A percentile compares a stretch with the other conserved stretches of the same genome.
phyloP scores from a whole-genome alignment of 768 basidiomycete species.

The Chalciporus piperatus region DNA sequence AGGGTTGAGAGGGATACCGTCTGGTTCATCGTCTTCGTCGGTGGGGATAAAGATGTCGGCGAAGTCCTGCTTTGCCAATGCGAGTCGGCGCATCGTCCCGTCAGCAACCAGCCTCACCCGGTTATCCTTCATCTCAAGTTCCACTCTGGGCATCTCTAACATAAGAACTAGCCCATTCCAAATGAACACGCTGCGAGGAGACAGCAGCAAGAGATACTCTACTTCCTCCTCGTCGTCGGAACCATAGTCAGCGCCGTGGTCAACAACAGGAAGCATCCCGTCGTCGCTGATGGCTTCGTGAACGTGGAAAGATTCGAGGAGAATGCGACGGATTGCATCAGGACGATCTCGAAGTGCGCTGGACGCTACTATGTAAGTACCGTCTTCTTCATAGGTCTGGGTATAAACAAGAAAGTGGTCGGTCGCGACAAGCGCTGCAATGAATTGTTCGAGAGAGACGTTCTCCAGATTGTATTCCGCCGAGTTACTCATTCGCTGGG shows the following conservation, averaged over 20 bases:
- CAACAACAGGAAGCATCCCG: constrained; percentile 42
- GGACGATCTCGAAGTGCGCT: constrained; percentile 71
- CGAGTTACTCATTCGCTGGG: constrained; percentile 89
- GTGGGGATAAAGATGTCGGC: constrained; percentile 56
- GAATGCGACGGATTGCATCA: constrained; percentile 72
- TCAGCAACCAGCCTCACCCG: constrained; percentile 92
- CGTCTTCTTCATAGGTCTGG: constrained; percentile 80
- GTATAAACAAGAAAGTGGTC: constrained; percentile 96
- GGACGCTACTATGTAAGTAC: constrained; percentile 87
- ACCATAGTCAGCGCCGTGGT: constrained; percentile 37
- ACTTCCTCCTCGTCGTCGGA: constrained; percentile 56
- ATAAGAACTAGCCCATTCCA: constrained; percentile 91
- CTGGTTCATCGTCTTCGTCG: constrained; percentile 60
- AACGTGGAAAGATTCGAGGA: constrained; percentile 83
- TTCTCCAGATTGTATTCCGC: constrained; percentile 85
- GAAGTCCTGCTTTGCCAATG: constrained; percentile 76
- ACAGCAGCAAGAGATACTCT: constrained; percentile 81
- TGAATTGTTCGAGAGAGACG: constrained; percentile 73
- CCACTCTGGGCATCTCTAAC: constrained; percentile 68
- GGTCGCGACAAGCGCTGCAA: constrained; percentile 72
- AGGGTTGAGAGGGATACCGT: constrained; percentile 41
- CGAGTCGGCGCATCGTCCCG: constrained; percentile 75
- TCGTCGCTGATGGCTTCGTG: constrained; percentile 56
- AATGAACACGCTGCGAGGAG: constrained; percentile 81
- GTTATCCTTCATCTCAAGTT: constrained; percentile 81